A percentile compares a stretch with the other conserved stretches of the same genome.
These are phyloP conservation scores for Rutstroemia sp. DNA, from an alignment of 2,329 filamentous ascomycete species.

Conservation along the genomic window DNA sequence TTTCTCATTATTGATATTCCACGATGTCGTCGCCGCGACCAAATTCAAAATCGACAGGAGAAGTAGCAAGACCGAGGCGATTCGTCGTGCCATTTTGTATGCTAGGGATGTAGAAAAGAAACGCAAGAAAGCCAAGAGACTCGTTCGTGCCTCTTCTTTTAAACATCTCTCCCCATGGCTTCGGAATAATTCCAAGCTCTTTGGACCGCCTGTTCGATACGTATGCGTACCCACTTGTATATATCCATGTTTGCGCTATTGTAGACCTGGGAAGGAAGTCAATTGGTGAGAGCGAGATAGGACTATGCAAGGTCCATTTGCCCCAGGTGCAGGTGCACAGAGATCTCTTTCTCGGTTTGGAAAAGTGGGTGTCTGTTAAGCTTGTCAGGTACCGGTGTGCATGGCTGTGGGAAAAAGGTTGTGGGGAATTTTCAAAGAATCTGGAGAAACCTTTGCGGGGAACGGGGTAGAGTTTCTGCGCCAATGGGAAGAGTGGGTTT, in stretches of 20 bases:
- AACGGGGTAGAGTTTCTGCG: conserved; percentile 9
- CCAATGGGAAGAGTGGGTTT: conserved; percentile 7
- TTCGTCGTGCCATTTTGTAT: not conserved
- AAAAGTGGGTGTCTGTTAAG: too few species aligned
- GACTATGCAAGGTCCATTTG: too few species aligned
- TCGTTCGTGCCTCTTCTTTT: too few species aligned
- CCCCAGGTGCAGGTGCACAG: too few species aligned
- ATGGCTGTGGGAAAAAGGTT: not conserved
- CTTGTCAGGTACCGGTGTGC: not conserved
- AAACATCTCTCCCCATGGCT: not conserved
- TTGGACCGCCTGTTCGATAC: too few species aligned
- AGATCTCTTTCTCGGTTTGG: too few species aligned
- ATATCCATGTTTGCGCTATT: too few species aligned
- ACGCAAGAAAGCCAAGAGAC: too few species aligned
- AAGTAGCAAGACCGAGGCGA: not conserved
- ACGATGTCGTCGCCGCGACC: conserved; percentile 8
- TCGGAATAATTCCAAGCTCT: not conserved
- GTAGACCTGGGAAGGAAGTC: too few species aligned
- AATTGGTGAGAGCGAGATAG: too few species aligned
- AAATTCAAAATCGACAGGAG: not conserved
- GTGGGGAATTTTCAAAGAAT: not conserved
- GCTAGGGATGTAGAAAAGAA: not conserved
- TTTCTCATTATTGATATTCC: conserved; percentile 20
- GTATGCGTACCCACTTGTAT: not conserved
- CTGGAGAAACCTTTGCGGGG: conserved; percentile 11